Evolutionary conservation across 2,329 filamentous ascomycete species (phyloP).

Genomic region (Arachnomyces sp.): DNA sequence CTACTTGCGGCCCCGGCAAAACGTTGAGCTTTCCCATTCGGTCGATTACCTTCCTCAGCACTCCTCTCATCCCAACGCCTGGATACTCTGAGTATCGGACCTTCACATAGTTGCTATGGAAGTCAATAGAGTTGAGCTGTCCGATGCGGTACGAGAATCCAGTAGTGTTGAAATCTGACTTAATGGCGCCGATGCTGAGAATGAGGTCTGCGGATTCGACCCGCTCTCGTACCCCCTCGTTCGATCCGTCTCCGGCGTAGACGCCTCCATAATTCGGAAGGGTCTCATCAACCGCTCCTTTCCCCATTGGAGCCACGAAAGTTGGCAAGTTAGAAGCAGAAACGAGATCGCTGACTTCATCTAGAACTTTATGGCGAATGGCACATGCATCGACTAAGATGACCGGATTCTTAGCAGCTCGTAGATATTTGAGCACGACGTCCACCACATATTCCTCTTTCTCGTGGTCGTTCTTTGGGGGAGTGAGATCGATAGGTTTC

Average conservation of each 20-base stretch:
- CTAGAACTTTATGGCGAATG: slow-evolving; percentile 61
- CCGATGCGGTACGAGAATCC: slow-evolving; percentile 74
- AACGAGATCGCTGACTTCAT: slow-evolving; percentile 63
- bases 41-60: slow-evolving; percentile 62
- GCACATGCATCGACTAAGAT: slow-evolving; percentile 75
- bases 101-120: slow-evolving; percentile 64
- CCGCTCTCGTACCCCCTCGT: slow-evolving; percentile 35
- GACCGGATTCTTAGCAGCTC: slow-evolving; percentile 61
- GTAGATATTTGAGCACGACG: slow-evolving; percentile 62
- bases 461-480: slow-evolving; percentile 57
- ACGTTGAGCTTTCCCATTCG: slow-evolving; percentile 50
- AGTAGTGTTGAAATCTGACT: slow-evolving; percentile 44
- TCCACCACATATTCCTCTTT: slow-evolving; percentile 70
- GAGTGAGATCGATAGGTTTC: slow-evolving; percentile 56
- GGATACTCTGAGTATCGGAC: slow-evolving; percentile 75
- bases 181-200: slow-evolving; percentile 31
- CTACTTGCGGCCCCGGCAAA: slow-evolving; percentile 45
- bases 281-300: slow-evolving; percentile 68
- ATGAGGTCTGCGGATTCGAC: slow-evolving; percentile 35
- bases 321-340: slow-evolving; percentile 65
- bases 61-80: slow-evolving; percentile 66
- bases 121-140: slow-evolving; percentile 69
- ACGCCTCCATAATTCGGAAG: slow-evolving; percentile 67
- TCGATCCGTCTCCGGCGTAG: slow-evolving; percentile 68
- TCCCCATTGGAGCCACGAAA: slow-evolving; percentile 80